phyloP scores from a whole-genome alignment of 305 asterid species.

The Fraxinus albicans region DNA sequence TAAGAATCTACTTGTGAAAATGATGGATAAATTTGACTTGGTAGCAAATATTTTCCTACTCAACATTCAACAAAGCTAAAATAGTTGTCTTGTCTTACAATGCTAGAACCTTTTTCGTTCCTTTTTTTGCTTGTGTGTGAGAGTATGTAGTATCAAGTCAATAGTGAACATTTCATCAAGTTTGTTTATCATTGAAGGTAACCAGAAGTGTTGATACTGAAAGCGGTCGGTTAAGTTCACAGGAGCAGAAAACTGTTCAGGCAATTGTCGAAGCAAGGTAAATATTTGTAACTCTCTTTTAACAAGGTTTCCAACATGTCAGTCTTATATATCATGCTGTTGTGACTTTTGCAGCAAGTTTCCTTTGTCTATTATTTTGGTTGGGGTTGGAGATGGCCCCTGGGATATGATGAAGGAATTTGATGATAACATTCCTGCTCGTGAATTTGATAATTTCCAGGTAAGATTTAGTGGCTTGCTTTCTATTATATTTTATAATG shows the following conservation, averaged over 20 bases:
- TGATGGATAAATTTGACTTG: background rate
- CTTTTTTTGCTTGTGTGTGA: background rate
- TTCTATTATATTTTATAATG: conserved; percentile 6
- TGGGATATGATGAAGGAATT: conserved; percentile 99
- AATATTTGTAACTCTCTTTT: conserved; percentile 9
- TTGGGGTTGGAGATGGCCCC: conserved; percentile 99
- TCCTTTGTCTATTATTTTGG: conserved; percentile 86
- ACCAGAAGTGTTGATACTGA: conserved; percentile 93
- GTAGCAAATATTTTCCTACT: background rate
- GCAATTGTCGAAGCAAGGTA: conserved; percentile 94
- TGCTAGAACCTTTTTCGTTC: background rate
- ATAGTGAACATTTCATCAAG: conserved; percentile 3
- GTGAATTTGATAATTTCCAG: conserved; percentile 97
- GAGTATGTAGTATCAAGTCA: conserved; percentile 11
- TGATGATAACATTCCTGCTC: conserved; percentile 93
- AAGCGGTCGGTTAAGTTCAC: conserved; percentile 78
- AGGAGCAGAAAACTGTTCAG: conserved; percentile 85
- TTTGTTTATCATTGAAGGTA: conserved; percentile 48
- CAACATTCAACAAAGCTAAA: background rate
- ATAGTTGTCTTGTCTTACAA: background rate
- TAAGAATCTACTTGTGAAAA: background rate
- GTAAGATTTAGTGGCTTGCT: conserved; percentile 33
- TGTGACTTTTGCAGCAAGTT: conserved; percentile 54
- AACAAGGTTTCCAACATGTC: conserved; percentile 5
- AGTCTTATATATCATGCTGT: background rate